A percentile compares a stretch with the other conserved stretches of the same genome.
phyloP scores from a whole-genome alignment of 169 alveolate genomes.

The Babesia ovata region DNA sequence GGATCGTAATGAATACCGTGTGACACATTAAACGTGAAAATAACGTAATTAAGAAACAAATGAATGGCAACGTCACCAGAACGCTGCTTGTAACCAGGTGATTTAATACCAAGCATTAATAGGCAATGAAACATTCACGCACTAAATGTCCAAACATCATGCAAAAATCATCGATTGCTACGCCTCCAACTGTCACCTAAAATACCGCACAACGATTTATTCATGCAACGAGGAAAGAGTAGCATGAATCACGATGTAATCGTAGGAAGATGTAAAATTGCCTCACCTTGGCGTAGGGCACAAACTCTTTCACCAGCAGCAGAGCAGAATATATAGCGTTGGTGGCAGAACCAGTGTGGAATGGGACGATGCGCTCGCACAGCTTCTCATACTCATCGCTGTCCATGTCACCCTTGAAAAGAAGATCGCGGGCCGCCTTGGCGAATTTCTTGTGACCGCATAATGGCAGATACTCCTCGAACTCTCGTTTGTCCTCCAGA shows the following conservation, averaged over 20 bases:
- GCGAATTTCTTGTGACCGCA: slow-evolving; percentile 55
- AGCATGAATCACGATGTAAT: neutral
- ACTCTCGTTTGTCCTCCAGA: slow-evolving; percentile 38
- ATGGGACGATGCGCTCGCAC: slow-evolving; percentile 41
- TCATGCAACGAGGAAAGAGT: neutral
- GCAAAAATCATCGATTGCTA: neutral
- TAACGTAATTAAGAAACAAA: no score
- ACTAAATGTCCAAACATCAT: no score
- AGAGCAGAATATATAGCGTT: slow-evolving; percentile 46
- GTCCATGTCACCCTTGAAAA: slow-evolving; percentile 35
- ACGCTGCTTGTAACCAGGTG: no score
- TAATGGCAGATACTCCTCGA: slow-evolving; percentile 64
- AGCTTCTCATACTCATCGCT: slow-evolving; percentile 41
- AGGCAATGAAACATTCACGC: no score
- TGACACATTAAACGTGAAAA: no score
- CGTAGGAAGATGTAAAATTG: neutral
- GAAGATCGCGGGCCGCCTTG: slow-evolving; percentile 48
- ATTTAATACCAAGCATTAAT: no score
- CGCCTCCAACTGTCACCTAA: neutral
- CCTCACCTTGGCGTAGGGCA: slow-evolving; percentile 48
- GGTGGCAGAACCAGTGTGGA: slow-evolving; percentile 57
- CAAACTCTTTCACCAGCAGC: slow-evolving; percentile 23
- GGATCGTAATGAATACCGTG: neutral
- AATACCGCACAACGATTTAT: neutral
- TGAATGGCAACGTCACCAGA: no score